Evolutionary conservation across 208 protist genomes (phyloP), one percentile per base, ranked within the genome.

Genomic region (Angomonas desouzai): DNA sequence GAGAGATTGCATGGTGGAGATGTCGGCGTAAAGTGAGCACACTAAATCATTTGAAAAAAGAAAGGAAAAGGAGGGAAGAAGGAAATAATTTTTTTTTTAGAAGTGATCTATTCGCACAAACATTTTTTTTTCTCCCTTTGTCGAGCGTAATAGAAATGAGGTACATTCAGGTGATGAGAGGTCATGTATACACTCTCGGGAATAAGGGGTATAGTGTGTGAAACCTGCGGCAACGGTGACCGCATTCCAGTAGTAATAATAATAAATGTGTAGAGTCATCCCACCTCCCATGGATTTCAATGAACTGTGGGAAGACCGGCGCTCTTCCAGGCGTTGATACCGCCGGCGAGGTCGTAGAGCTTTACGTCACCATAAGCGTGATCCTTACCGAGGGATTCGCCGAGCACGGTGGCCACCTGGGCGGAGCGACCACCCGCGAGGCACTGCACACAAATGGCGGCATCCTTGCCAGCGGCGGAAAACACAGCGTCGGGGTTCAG

Each of bases 311-410:
- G 71, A 13, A 66, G 67, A 9, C 66, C 66, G 1, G 55, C 59
- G 32, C 58, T 65, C 23, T 66, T 62, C 67, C 79, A 81, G 2
- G 74, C 74, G 1, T 68, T 70, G 62, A 85, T 81, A 62, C 79
- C 74, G 32, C 72, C 72, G 33, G 62, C 55, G 30, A 81, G 64
- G 60, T 76, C 70, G 51, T 74, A 68, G 13, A 85, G 55, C 68
- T 69, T 69, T 32, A 73, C 64, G 25, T 57, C 29, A 1, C 66
- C 58, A n/a, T 47, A 60, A 18, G 27, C 47, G 29, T 48, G 18
- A 27, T 47, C 27, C 58, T 76, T 64, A 23, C 56, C 25, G 3
- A 76, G 27, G 13, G 43, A 56, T 45, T 62, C 62, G 0, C 25
- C 64, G 2, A 77, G 61, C 28, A 49, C 58, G 16, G 34, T 36